Evolutionary conservation across 208 protist species (phyloP).

Genomic region (Acanthamoeba lenticulata): DNA sequence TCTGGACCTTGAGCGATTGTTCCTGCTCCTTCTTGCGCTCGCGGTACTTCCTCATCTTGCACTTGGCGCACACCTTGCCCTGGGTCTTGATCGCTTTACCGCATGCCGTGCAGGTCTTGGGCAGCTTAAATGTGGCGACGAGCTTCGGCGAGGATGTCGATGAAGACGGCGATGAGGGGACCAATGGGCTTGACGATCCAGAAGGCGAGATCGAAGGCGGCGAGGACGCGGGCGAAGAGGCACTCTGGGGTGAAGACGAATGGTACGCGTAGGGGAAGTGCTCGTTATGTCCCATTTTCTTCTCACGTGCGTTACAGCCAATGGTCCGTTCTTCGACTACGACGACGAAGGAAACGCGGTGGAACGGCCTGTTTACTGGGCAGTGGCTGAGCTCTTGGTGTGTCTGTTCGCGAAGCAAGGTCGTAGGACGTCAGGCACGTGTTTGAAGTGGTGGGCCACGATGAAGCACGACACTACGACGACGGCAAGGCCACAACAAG

Average conservation of each 20-base stretch:
- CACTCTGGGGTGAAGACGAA: background rate
- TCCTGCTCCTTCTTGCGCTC: conserved; percentile 56
- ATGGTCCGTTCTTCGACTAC: no score
- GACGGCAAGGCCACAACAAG: background rate
- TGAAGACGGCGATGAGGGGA: background rate
- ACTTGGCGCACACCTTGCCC: conserved; percentile 52
- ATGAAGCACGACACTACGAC: no score
- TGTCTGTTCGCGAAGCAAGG: background rate
- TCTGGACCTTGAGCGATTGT: conserved; percentile 15
- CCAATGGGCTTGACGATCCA: no score
- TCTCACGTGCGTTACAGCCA: no score
- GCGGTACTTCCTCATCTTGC: conserved; percentile 62
- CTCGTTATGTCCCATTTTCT: no score
- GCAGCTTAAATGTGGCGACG: background rate
- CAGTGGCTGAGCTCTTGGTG: background rate
- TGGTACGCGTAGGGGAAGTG: no score
- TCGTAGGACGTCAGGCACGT: background rate
- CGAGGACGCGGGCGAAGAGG: background rate
- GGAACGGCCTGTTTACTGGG: background rate
- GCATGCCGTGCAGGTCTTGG: conserved; percentile 43
- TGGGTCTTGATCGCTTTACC: conserved; percentile 38
- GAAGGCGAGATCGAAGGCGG: background rate
- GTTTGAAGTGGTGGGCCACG: no score
- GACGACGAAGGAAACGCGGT: background rate
- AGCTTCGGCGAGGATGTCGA: background rate